Evolutionary conservation across 148 eudicot species (phyloP), one percentile per base, ranked within the genome.

Genomic region (Rhododendron mucronatum): DNA sequence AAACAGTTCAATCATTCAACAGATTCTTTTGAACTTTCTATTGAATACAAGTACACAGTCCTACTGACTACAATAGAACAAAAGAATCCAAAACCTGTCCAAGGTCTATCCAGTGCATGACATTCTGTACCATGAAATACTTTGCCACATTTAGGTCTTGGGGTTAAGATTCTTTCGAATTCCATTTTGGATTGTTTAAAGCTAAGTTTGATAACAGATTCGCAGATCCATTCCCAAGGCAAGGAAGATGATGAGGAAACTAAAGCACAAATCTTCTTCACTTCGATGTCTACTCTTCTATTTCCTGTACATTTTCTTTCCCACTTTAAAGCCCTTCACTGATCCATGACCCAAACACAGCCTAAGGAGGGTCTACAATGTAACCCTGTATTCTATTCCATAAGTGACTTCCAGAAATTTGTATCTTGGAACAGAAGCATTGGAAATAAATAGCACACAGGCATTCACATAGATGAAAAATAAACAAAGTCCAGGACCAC

Each of bases 381-480:
- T 14, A 47, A 79, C 53, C 28, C 16, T 14, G 39, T 78, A 26
- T 39, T 77, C 8, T 23, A 77, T 77, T 77, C 50, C 28, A 77
- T 2, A 74, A 74, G 41, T 26, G 75, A 65, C 30, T 65, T 65
- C 75, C 37, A 69, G 35, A 28, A 69, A 69, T 69, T 69, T 69
- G 75, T 28, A 71, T 71, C 28, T 41, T 77, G 21, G 28, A 3
- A 41, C 50, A 77, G 12, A 39, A 78, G 55, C 55, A 78, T 78
- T 78, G 53, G 33, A 44, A 77, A 11, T 79, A n/a, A 79, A 79
- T 44, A 77, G 30, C 53, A 41, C 26, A 82, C 92, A 90, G 1
- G 7, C 81, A 78, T 78, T 78, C 79, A 37, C 81, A 23, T 78
- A 45, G 81, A 78, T 16, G 12, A 11, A 65, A 26, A 41, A 30